These are phyloP conservation scores for Brassica incana DNA, from an alignment of 345 rosid species.

Conservation along the genomic window DNA sequence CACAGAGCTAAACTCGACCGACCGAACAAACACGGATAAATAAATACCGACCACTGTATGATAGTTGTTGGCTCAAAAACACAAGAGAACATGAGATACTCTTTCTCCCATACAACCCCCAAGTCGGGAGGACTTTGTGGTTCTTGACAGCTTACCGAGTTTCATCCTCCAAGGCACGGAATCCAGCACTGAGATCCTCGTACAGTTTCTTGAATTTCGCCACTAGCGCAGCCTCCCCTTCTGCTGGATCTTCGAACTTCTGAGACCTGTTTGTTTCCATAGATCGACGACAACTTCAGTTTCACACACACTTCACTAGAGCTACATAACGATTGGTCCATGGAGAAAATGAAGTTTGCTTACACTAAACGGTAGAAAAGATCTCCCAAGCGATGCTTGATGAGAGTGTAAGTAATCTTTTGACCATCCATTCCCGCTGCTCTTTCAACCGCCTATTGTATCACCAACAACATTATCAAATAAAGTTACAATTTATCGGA, in stretches of 20 bases:
- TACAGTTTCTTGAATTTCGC: constrained; percentile 81
- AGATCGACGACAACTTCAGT: not conserved
- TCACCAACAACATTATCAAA: not conserved
- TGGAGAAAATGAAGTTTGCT: constrained; percentile 31
- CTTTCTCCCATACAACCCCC: constrained; percentile 30
- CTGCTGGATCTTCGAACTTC: constrained; percentile 98
- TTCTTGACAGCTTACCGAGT: constrained; percentile 57
- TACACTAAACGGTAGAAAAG: constrained; percentile 95
- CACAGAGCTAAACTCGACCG: constrained; percentile 34
- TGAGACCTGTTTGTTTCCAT: constrained; percentile 97
- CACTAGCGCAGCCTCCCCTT: constrained; percentile 87
- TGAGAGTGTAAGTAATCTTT: constrained; percentile 84
- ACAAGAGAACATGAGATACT: constrained; percentile 25
- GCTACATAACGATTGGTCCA: not conserved
- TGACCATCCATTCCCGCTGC: constrained; percentile 99
- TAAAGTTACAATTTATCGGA: not conserved
- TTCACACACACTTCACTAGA: constrained; percentile 1
- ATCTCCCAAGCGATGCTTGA: constrained; percentile 97
- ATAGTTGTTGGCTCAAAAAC: constrained; percentile 40
- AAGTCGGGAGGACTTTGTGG: not conserved
- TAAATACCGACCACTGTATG: constrained; percentile 39
- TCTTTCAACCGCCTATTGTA: constrained; percentile 86
- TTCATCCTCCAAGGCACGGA: constrained; percentile 97
- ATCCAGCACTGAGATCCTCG: constrained; percentile 86
- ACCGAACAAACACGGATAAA: constrained; percentile 28